Base-by-base conservation (phyloP, 345 rosid species). In the Litchi chinensis region DNA sequence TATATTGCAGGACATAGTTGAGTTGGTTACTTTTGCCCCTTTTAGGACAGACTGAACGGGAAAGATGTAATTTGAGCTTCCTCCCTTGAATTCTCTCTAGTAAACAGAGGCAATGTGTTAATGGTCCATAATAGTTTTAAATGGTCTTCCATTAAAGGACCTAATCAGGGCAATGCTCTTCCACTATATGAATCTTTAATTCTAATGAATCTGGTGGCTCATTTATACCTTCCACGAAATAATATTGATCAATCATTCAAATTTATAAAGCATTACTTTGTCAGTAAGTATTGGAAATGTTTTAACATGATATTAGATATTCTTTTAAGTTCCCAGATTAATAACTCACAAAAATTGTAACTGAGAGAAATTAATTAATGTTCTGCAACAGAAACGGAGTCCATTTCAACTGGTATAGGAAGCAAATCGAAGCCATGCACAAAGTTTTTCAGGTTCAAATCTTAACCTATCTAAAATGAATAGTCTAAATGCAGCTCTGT, bases 381-480 rank as follows among this genome's bases (percentile, higher is more conserved):
- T 89, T 85, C 80, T 92, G 91, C 79, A 87, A 91, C 94, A 92
- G 92, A 92, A 89, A 82, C 79, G 93, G 94, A 92, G 90, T 85
- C 89, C 90, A 79, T 82, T 88, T 43, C 94, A 83, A 81, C 89
- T 89, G 94, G 93, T 92, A 86, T 92, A 92, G 94, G 97, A 90
- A 92, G 94, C 97, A 92, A 92, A 90, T 89, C 92, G 88, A 92
- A 92, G 94, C 94, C 97, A 84, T 92, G 97, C 97, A 91, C 97
- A 91, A 92, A 92, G 91, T 92, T 92, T 92, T 92, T 92, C 97
- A 92, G 97, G 97, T 92, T 92, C 90, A 82, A 85, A 89, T 91
- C 93, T 86, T 87, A 83, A 88, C 92, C 80, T 84, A 84, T 88
- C 87, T 86, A 86, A 88, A 88, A 86, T 84, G 77, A 89, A 75